Base-by-base conservation (phyloP, 495 filamentous ascomycete genomes). In the Penicillium coprophilum region DNA sequence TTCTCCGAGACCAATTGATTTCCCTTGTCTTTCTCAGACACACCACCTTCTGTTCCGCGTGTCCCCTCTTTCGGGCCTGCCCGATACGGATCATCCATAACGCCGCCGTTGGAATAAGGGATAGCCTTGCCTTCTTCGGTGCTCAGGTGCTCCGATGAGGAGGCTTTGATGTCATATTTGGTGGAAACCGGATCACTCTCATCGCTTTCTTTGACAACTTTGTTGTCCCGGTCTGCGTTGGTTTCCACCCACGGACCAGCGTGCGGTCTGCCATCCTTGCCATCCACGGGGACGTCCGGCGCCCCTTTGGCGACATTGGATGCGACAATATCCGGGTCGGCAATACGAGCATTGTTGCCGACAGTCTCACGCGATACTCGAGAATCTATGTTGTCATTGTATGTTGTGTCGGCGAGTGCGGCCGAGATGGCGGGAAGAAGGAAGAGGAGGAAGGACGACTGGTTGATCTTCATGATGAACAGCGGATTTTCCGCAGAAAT, bases 211-310 rank as follows among this genome's bases (percentile, higher is more conserved):
- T 67, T 74, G 46, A 70, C 59, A 56, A 75, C 84, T 71, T 75
- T 84, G 66, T 73, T 79, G 64, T 85, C 80, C 53, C 83, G 72
- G 71, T 87, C 78, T 69, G 77, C 77, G 28, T 63, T 84, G 20
- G 86, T 85, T 60, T 88, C 87, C 48, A 94, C 87, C 71, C 89
- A 92, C 3, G 95, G 94, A 9, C 94, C 94, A 23, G 85, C 84
- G 69, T 98, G 94, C 31, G 94, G 94, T 77, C 91, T 92, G 24
- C 94, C 94, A 80, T 98, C 94, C 59, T 91, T 88, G 32, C 94
- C 95, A 69, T 98, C 94, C 6, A 97, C 88, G 1, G 95, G 94
- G 59, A 90, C 90, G 77, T 94, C 86, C 74, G 89, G 91, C 56
- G 90, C 92, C 46, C 89, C 90, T 59, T 73, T 74, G 13, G 66